Evolutionary conservation across 139 green algal genomes (phyloP).

Genomic region (Haematococcus lacustris): DNA sequence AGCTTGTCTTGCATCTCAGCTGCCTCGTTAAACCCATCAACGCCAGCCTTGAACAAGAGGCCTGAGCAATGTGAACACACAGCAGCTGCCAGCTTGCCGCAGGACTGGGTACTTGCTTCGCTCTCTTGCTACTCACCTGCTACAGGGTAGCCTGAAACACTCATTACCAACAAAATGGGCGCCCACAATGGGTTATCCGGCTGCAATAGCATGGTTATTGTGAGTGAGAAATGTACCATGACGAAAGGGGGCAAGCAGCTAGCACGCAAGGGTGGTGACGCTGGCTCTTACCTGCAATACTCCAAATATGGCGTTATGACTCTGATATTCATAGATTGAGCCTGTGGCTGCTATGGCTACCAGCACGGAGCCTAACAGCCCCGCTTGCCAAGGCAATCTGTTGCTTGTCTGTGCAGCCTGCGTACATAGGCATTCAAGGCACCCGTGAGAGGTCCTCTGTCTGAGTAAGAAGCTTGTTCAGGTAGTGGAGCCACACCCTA

Average conservation of each 20-base stretch:
- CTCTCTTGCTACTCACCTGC: conserved; percentile 28
- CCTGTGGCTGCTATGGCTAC: conserved; percentile 73
- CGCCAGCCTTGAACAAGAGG: conserved; percentile 68
- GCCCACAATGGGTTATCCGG: conserved; percentile 61
- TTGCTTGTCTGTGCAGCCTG: conserved; percentile 5
- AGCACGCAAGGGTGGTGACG: too few relatives aligned
- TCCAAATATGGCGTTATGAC: conserved; percentile 53
- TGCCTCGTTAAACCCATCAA: conserved; percentile 64
- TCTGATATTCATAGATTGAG: conserved; percentile 54
- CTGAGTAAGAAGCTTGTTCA: too few relatives aligned
- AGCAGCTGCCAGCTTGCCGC: not conserved
- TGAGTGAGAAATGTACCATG: not conserved
- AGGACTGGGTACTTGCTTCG: not conserved
- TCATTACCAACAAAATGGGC: conserved; percentile 73
- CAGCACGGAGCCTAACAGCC: conserved; percentile 63
- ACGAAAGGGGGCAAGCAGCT: not conserved
- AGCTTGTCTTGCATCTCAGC: conserved; percentile 64
- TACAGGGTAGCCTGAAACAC: conserved; percentile 66
- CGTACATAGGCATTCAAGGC: not conserved
- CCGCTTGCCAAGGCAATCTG: conserved; percentile 65
- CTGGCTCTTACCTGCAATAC: conserved; percentile 23
- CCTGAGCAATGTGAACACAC: too few relatives aligned
- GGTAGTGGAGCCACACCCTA: not conserved
- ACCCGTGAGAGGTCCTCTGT: not conserved
- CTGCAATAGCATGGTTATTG: conserved; percentile 2